Conservation (phyloP, 768 basidiomycete species). For the Pisolithus orientalis region DNA sequence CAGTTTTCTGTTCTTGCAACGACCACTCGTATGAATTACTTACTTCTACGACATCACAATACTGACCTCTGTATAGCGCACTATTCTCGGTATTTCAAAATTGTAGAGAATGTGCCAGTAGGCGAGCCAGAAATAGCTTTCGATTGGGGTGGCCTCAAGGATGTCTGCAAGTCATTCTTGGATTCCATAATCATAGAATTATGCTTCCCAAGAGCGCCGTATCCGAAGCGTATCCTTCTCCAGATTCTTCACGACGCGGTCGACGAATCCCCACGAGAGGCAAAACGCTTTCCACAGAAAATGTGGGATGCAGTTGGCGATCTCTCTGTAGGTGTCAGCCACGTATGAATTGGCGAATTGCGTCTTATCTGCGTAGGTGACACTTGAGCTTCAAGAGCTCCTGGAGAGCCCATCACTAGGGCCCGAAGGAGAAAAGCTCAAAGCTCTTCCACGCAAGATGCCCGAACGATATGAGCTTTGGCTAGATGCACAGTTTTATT, state of each 20-base stretch:
- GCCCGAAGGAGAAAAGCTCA: conserved; percentile 49
- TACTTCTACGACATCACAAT: background rate
- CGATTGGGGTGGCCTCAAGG: conserved; percentile 55
- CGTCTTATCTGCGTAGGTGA: conserved; percentile 35
- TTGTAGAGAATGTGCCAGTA: conserved; percentile 28
- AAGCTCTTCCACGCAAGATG: conserved; percentile 41
- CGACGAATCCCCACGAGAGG: conserved; percentile 67
- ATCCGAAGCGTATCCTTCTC: conserved; percentile 61
- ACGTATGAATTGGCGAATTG: background rate
- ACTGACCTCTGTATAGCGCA: conserved; percentile 43
- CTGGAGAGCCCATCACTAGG: conserved; percentile 58
- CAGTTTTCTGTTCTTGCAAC: conserved; percentile 66
- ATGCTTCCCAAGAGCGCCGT: conserved; percentile 64
- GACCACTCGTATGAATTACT: conserved; percentile 50
- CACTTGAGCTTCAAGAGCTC: conserved; percentile 59
- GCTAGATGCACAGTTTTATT: conserved; percentile 63
- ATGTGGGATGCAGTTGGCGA: conserved; percentile 82
- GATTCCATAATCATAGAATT: conserved; percentile 82
- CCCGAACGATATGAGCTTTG: conserved; percentile 59
- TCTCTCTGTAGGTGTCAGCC: conserved; percentile 49
- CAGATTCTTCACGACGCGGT: conserved; percentile 65
- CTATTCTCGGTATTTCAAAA: conserved; percentile 67
- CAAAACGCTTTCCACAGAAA: conserved; percentile 69
- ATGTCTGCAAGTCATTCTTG: conserved; percentile 68
- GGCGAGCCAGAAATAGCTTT: conserved; percentile 55